These are phyloP conservation scores for Thielaviopsis euricoi DNA, from an alignment of 2,329 filamentous ascomycete genomes.

Conservation along the genomic window DNA sequence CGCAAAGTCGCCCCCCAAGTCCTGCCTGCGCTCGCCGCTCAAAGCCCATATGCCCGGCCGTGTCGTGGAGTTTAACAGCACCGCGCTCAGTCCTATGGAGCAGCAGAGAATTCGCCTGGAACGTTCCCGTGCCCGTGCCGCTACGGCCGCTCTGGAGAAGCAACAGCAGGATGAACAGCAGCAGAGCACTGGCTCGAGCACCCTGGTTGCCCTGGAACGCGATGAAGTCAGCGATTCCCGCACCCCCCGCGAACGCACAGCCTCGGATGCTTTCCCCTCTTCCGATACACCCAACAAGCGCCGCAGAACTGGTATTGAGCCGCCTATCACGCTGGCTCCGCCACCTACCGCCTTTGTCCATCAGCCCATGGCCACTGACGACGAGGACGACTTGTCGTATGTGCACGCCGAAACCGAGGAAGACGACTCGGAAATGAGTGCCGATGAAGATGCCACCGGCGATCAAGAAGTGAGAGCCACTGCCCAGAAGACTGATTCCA, in stretches of 20 bases:
- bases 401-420: slow-evolving; percentile 1
- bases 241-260: slow-evolving; percentile 1
- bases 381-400: slow-evolving; percentile 7
- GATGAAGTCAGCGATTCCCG: neutral
- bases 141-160: neutral
- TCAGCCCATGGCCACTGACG: slow-evolving; percentile 7
- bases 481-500: neutral
- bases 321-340: slow-evolving; percentile 6
- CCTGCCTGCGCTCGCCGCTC: slow-evolving; percentile 37
- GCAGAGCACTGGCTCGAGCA: neutral
- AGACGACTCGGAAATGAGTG: neutral
- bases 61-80: slow-evolving; percentile 41
- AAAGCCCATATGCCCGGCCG: slow-evolving; percentile 42
- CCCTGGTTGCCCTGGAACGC: neutral
- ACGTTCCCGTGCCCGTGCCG: neutral
- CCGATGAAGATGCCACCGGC: neutral
- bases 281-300: neutral
- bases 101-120: slow-evolving; percentile 18
- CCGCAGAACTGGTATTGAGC: slow-evolving; percentile 4
- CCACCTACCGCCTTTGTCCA: slow-evolving; percentile 9
- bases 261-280: neutral
- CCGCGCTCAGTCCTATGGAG: slow-evolving; percentile 28
- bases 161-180: neutral
- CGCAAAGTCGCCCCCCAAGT: slow-evolving; percentile 39
- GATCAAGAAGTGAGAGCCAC: neutral